Percentiles rank a stretch among this genome's conserved stretches.
These are phyloP conservation scores for Cyberlindnera suaveolens DNA, from an alignment of 805 yeast species.

Conservation along the genomic window DNA sequence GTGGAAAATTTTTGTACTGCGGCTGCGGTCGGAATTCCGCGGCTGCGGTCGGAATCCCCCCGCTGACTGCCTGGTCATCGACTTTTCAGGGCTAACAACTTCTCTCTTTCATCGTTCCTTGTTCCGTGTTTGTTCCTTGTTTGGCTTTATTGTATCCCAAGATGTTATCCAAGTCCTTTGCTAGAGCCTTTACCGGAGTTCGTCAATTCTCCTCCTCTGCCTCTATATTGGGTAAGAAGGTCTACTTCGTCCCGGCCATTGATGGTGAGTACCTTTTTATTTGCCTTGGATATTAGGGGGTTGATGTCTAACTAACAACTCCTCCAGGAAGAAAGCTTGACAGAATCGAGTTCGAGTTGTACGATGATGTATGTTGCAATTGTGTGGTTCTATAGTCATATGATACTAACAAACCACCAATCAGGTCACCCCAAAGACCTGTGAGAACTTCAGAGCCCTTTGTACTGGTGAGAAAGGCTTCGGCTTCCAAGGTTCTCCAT, in stretches of 20 bases:
- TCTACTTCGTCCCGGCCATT: conserved; percentile 50
- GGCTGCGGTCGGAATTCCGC: background rate
- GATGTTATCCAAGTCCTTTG: conserved; percentile 14
- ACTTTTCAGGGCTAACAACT: no score
- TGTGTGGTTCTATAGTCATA: background rate
- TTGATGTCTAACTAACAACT: background rate
- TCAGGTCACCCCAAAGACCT: conserved; percentile 60
- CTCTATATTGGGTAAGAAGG: conserved; percentile 38
- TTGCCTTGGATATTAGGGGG: no score
- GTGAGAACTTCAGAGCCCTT: conserved; percentile 75
- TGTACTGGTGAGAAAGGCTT: conserved; percentile 73
- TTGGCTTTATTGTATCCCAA: no score
- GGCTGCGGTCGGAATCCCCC: no score
- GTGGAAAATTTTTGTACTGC: background rate
- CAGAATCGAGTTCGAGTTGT: conserved; percentile 29
- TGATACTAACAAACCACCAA: conserved; percentile 1
- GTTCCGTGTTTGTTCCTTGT: no score
- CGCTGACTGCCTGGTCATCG: no score
- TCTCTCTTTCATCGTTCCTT: no score
- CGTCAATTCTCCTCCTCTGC: conserved; percentile 22
- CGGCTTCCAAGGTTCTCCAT: conserved; percentile 78
- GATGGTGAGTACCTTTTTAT: conserved; percentile 29
- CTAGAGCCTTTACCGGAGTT: conserved; percentile 10
- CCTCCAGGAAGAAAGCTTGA: conserved; percentile 32
- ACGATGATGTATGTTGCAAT: conserved; percentile 21